Evolutionary conservation across 73 alveolate species (phyloP).

Genomic region (Tetrahymena borealis): DNA sequence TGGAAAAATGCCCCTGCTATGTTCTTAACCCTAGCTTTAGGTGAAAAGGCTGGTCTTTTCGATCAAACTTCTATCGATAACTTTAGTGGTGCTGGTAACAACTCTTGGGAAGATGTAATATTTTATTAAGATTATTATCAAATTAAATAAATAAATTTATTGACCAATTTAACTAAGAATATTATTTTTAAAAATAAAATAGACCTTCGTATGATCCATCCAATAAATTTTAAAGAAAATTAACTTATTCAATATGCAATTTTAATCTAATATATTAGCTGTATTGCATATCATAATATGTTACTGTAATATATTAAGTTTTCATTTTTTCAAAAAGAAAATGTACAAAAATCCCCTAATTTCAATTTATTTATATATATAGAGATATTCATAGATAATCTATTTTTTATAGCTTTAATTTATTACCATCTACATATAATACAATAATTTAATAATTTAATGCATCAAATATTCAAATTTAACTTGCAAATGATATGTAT

Average conservation of each 20-base stretch:
- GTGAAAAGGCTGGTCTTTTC: conserved; percentile 62
- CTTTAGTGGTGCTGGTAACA: conserved; percentile 38
- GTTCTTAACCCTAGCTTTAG: conserved; percentile 47
- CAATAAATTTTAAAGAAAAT: not conserved
- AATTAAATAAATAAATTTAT: not conserved
- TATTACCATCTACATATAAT: too few relatives aligned
- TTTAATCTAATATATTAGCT: not conserved
- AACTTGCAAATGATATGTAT: too few relatives aligned
- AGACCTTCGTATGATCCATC: not conserved
- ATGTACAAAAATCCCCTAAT: not conserved
- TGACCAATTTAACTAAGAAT: too few relatives aligned
- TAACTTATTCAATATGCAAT: not conserved
- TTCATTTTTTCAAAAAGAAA: not conserved
- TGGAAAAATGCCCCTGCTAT: conserved; percentile 33
- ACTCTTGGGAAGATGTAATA: conserved; percentile 42
- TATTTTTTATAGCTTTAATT: too few relatives aligned
- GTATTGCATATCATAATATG: not conserved
- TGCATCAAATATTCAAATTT: too few relatives aligned
- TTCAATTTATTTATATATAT: too few relatives aligned
- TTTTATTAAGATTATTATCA: not conserved
- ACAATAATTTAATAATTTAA: too few relatives aligned
- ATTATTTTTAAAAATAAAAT: too few relatives aligned
- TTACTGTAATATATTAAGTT: not conserved
- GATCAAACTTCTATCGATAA: conserved; percentile 40
- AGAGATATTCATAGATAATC: too few relatives aligned